Percentiles rank a stretch among this genome's conserved stretches.
Conservation (phyloP, 2,329 filamentous ascomycete genomes). For the Microcera coccophila region DNA sequence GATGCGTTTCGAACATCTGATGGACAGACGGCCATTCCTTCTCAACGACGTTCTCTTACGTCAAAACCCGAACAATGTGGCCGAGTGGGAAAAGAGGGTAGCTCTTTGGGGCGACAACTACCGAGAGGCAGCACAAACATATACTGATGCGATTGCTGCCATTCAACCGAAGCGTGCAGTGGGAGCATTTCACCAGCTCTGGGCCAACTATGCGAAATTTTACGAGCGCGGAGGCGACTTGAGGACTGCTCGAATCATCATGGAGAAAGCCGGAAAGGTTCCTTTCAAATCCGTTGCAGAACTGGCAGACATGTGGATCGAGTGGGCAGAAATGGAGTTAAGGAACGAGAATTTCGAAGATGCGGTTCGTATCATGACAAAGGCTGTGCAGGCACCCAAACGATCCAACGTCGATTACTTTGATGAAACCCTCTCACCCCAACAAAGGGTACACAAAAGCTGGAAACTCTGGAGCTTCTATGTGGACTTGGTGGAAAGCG, state of each 20-base stretch:
- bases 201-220: constrained; percentile 95
- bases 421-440: constrained; percentile 87
- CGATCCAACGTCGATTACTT: constrained; percentile 99
- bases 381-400: constrained; percentile 95
- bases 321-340: constrained; percentile 98
- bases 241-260: constrained; percentile 80
- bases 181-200: constrained; percentile 89
- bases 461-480: constrained; percentile 99
- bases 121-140: constrained; percentile 85
- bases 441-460: constrained; percentile 96
- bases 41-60: constrained; percentile 92
- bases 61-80: constrained; percentile 93
- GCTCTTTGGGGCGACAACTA: constrained; percentile 93
- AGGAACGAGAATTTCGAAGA: constrained; percentile 94
- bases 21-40: constrained; percentile 93
- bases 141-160: constrained; percentile 87
- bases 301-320: constrained; percentile 96
- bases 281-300: constrained; percentile 97
- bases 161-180: constrained; percentile 92
- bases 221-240: constrained; percentile 87
- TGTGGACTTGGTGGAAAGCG: constrained; percentile 93
- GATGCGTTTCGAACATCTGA: constrained; percentile 96
- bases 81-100: constrained; percentile 97
- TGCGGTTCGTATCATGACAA: constrained; percentile 93
- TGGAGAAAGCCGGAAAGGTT: constrained; percentile 97